Base-by-base conservation (phyloP, 805 yeast species). In the Pichia occidentalis region DNA sequence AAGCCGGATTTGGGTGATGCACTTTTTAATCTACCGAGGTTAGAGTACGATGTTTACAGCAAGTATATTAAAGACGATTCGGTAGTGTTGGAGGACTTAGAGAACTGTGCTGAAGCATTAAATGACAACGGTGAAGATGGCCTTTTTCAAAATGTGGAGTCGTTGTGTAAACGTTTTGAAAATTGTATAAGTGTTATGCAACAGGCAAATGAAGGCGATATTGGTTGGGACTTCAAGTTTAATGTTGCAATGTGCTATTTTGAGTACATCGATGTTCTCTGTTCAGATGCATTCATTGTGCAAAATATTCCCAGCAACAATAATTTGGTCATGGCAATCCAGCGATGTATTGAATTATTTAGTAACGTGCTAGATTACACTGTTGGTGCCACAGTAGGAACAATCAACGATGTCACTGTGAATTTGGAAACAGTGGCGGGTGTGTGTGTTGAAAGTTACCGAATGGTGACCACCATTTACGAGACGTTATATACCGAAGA, bases 1-100 rank as follows among this genome's bases (percentile, higher is more conserved):
- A 47, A 56, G 17, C 37, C 44, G 9, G 42, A 36, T 4, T 34
- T 45, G 38, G 32, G 62, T 21, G 85, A 80, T 51, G 63, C 75
- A 12, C 61, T 68, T 43, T 81, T 80, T 53, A 82, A 81, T 55
- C 60, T 74, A 3, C 65, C 75, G 14, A 54, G 90, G 40, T 60
- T 81, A 44, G 55, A 77, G 17, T 77, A 71, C 44, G 76, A 72
- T 41, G 80, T 80, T 0, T 76, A 77, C 51, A 61, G 57, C 45
- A 71, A 69, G 34, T 73, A 68, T 43, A 56, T 63, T 34, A 69
- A 69, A 35, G 62, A 64, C 7, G 78, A 75, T 10, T 71, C 69
- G 0, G 64, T 73, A 3, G 50, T 60, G 13, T 50, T 64, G 9
- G 35, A 37, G 11, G 60, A 54, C 9, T 47, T 69, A 34, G 54